Conservation (phyloP, 371 early-diverging fungal species). For the Lichtheimia ornata region DNA sequence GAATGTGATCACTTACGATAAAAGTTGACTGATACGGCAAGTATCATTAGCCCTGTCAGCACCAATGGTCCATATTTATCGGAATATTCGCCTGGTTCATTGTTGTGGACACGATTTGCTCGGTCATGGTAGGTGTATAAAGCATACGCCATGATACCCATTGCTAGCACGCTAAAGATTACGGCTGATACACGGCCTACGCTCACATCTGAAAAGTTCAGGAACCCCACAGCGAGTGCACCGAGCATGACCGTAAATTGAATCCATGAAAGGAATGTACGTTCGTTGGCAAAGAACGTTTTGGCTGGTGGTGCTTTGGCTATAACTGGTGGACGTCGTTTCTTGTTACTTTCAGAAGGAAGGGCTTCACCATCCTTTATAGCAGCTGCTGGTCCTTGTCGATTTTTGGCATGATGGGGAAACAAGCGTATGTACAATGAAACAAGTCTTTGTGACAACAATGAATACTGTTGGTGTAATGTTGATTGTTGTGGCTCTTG, state of each 20-base stretch:
- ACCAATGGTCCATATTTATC: conserved; percentile 72
- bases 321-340: conserved; percentile 9
- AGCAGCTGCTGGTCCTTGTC: conserved; percentile 9
- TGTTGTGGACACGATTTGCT: conserved; percentile 61
- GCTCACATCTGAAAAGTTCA: conserved; percentile 71
- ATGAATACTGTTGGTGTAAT: neutral
- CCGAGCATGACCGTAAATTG: conserved; percentile 68
- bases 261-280: conserved; percentile 90
- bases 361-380: neutral
- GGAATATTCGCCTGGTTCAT: conserved; percentile 62
- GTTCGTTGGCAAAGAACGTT: conserved; percentile 97
- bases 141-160: conserved; percentile 81
- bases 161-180: conserved; percentile 65
- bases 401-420: conserved; percentile 18
- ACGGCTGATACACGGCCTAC: conserved; percentile 65
- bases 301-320: conserved; percentile 67
- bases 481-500: conserved; percentile 2
- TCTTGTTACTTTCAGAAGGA: conserved; percentile 2
- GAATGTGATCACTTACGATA: conserved; percentile 60
- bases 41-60: conserved; percentile 73
- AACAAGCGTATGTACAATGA: conserved; percentile 13
- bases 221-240: conserved; percentile 67
- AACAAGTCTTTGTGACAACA: conserved; percentile 4
- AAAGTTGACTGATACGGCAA: conserved; percentile 80
- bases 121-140: conserved; percentile 85